Evolutionary conservation across 345 rosid genomes (phyloP).

Genomic region (Eucalyptus pauciflora): DNA sequence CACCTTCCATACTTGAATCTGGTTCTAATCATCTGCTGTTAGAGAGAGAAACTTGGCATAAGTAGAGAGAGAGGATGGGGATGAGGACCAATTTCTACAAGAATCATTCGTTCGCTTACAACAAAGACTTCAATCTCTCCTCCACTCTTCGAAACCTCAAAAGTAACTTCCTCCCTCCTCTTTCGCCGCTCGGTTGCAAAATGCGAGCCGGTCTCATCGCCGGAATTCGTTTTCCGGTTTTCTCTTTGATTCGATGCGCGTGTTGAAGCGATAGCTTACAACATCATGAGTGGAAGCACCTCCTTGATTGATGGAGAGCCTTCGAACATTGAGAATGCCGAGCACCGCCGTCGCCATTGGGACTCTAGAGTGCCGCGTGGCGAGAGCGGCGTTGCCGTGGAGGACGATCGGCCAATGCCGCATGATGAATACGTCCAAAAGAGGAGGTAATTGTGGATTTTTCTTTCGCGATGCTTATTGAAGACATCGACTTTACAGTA

Average conservation of each 20-base stretch:
- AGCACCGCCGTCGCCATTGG: conserved; percentile 13
- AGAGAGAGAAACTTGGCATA: background rate
- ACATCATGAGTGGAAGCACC: conserved; percentile 37
- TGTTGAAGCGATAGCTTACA: conserved; percentile 26
- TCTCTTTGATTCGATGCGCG: background rate
- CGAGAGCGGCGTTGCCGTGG: background rate
- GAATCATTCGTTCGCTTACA: conserved; percentile 46
- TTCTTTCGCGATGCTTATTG: background rate
- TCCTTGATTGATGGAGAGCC: conserved; percentile 10
- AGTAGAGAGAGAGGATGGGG: conserved; percentile 15
- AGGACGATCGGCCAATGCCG: conserved; percentile 36
- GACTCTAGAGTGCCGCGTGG: background rate
- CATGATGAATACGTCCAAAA: conserved; percentile 44
- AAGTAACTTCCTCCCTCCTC: conserved; percentile 5
- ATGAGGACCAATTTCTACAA: conserved; percentile 57
- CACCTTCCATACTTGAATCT: background rate
- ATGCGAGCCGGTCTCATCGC: background rate
- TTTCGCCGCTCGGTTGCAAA: background rate
- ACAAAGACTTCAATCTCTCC: conserved; percentile 36
- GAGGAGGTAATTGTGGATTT: conserved; percentile 18
- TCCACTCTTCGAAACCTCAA: conserved; percentile 52
- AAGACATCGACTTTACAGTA: background rate
- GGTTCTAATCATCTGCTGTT: background rate
- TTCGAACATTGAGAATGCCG: background rate
- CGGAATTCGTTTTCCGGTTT: background rate